Evolutionary conservation across 2,329 filamentous ascomycete species (phyloP), one percentile per base, ranked within the genome.

Genomic region (Coleophoma eucalyptorum): DNA sequence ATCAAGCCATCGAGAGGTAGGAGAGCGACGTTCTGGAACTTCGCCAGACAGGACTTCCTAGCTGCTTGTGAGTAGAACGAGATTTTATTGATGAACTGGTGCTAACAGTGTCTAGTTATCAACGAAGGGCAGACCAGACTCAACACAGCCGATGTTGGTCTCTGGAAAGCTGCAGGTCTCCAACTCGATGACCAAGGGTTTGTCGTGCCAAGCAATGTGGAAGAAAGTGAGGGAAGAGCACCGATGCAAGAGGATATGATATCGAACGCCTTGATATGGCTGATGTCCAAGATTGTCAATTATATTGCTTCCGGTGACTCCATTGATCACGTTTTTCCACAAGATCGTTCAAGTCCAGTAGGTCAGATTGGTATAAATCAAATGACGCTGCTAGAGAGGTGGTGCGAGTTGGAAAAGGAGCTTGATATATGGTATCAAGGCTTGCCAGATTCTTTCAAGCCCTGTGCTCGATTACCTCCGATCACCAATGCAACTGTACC

Each of bases 131-230:
- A 77, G 37, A 85, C 82, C 4, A 74, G 82, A 33, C 69, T 86
- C 4, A 80, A 86, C 53, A 79, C 83, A 0, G 77, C 80, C 46
- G 81, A 87, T 50, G 60, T 84, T n/a, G 66, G 74, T 0, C 68
- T 87, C 32, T 87, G 83, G 84, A 80, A 76, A 48, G 80, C 82
- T 51, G 82, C 83, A 4, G 83, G 84, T 2, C 70, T 87, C 33
- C 72, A 78, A 3, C 67, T 85, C 8, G 77, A 82, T 50, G 71
- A 74, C 0, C 69, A 73, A 49, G 80, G 80, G 32, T 75, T 74
- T 58, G 68, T 75, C n/a, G 57, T 67, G 18, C 69, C 76, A 7
- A 77, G 71, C 51, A 75, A 77, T 50, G 56, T 62, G 18, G 62
- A 65, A 52, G 69, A 74, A 68, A 60, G 72, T 50, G 60, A 74